These are phyloP conservation scores for Epichloe aotearoae DNA, from an alignment of 2,329 filamentous ascomycete genomes.

Conservation along the genomic window DNA sequence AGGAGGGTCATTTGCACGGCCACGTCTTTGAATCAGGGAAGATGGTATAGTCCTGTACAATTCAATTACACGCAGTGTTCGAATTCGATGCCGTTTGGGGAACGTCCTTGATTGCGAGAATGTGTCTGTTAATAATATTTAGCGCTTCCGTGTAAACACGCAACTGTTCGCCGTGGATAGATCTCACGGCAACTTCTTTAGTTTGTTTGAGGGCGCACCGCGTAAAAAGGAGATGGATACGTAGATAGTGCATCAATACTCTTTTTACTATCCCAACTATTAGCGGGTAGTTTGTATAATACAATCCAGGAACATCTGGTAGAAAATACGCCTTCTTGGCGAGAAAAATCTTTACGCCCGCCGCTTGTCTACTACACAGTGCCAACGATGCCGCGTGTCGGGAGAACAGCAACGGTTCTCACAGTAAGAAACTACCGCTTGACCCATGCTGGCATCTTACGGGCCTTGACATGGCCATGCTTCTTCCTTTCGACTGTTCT, in stretches of 20 bases:
- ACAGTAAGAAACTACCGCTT: slow-evolving; percentile 44
- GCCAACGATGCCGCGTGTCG: background rate
- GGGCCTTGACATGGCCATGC: slow-evolving; percentile 85
- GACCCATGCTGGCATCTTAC: slow-evolving; percentile 98
- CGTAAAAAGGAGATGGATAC: background rate
- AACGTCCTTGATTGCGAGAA: background rate
- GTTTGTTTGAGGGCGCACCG: background rate
- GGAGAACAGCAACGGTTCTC: background rate
- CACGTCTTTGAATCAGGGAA: no score
- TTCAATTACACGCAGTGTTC: background rate
- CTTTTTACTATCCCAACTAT: background rate
- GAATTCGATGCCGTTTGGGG: background rate
- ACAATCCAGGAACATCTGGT: background rate
- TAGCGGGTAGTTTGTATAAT: background rate
- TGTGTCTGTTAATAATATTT: background rate
- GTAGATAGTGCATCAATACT: background rate
- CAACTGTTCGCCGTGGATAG: background rate
- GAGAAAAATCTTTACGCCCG: background rate
- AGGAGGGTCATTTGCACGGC: no score
- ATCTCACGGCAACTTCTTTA: background rate
- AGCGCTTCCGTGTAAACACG: background rate
- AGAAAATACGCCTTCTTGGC: background rate
- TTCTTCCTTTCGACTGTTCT: slow-evolving; percentile 97
- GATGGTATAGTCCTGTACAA: background rate
- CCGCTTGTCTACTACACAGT: background rate